Percentiles rank a stretch among this genome's conserved stretches.
phyloP scores from a whole-genome alignment of 1,284 basidiomycete species.

The Somion occarium region DNA sequence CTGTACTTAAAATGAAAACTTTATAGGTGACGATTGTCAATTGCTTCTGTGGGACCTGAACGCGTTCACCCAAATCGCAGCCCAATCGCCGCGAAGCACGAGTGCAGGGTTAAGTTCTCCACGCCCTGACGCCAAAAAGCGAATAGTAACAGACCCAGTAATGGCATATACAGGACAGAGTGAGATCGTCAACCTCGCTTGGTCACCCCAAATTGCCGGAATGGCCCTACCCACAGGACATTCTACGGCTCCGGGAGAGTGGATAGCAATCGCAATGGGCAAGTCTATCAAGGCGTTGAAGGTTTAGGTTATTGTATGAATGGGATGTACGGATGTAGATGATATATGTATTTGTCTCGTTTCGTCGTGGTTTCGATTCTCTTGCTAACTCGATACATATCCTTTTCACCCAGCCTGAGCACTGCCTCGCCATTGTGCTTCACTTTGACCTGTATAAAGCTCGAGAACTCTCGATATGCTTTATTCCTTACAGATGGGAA shows the following conservation, averaged over 20 bases:
- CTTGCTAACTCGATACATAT: too few relatives aligned
- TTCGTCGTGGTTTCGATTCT: too few relatives aligned
- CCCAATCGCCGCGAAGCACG: conserved; percentile 57
- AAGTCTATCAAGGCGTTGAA: conserved; percentile 79
- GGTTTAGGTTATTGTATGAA: too few relatives aligned
- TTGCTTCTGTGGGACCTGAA: conserved; percentile 86
- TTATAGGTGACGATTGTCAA: conserved; percentile 85
- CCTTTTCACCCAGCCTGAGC: too few relatives aligned
- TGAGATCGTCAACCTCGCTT: conserved; percentile 86
- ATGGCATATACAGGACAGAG: conserved; percentile 79
- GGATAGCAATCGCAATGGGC: conserved; percentile 87
- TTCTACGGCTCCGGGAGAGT: conserved; percentile 75
- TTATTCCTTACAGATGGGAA: too few relatives aligned
- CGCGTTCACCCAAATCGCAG: conserved; percentile 48
- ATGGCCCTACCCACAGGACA: conserved; percentile 71
- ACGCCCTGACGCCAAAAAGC: conserved; percentile 72
- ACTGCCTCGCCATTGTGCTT: too few relatives aligned
- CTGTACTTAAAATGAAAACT: neutral
- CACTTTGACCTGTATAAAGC: too few relatives aligned
- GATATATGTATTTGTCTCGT: too few relatives aligned
- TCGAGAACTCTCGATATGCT: too few relatives aligned
- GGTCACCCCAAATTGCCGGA: conserved; percentile 75
- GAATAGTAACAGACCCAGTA: conserved; percentile 65
- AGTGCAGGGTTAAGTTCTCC: conserved; percentile 68
- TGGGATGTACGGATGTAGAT: too few relatives aligned